These are phyloP conservation scores for Ceratocystis cacaofunesta DNA, from an alignment of 2,329 filamentous ascomycete genomes.

Conservation along the genomic window DNA sequence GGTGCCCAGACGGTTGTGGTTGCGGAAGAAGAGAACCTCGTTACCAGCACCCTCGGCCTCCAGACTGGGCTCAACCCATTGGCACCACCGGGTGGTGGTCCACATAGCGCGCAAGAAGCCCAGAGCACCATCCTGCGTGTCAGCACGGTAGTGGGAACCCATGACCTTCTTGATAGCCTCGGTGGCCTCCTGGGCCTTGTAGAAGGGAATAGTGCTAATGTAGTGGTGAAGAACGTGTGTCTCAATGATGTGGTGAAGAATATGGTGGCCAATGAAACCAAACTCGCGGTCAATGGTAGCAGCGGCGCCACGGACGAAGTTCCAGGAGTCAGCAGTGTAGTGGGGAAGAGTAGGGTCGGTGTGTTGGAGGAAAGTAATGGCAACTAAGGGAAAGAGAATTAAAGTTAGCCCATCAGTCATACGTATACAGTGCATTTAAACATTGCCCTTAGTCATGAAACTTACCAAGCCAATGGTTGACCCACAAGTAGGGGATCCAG, in stretches of 20 bases:
- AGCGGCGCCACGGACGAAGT: conserved; percentile 81
- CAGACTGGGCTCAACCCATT: conserved; percentile 90
- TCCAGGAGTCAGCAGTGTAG: conserved; percentile 78
- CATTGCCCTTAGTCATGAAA: conserved; percentile 19
- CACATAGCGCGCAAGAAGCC: conserved; percentile 80
- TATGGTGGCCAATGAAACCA: conserved; percentile 79
- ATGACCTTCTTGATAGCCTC: conserved; percentile 91
- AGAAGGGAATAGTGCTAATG: conserved; percentile 76
- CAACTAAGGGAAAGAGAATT: conserved; percentile 41
- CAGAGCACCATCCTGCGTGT: conserved; percentile 57
- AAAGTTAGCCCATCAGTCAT: not conserved
- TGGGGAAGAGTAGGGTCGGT: conserved; percentile 89
- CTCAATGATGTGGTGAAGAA: conserved; percentile 93
- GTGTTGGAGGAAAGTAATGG: conserved; percentile 95
- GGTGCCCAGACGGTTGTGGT: conserved; percentile 72
- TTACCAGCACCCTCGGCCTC: conserved; percentile 67
- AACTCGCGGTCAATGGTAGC: conserved; percentile 96
- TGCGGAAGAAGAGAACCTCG: conserved; percentile 87
- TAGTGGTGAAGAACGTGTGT: conserved; percentile 98
- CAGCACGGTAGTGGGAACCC: conserved; percentile 85
- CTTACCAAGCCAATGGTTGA: conserved; percentile 97
- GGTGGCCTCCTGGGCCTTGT: conserved; percentile 84
- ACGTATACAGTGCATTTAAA: not conserved
- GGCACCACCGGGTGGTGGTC: conserved; percentile 70
- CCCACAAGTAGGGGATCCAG: conserved; percentile 86